Base-by-base conservation (phyloP, 345 rosid species). In the Anastatica hierochuntica region DNA sequence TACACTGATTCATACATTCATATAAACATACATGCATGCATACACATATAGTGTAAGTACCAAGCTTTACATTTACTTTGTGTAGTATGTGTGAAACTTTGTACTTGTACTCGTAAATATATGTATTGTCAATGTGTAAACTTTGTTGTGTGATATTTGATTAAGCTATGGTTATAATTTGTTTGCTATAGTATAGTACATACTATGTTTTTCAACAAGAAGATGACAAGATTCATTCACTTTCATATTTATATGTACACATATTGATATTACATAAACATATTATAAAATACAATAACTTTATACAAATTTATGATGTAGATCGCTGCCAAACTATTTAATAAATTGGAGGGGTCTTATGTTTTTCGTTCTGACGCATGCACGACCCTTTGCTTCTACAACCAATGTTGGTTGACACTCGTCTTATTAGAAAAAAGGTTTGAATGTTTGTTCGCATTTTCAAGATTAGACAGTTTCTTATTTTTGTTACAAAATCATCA, bases 141-240 rank as follows among this genome's bases (percentile, higher is more conserved):
- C n/a, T n/a, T 24, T 24, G 27, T 24, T 29, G 36, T 61, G 53
- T 44, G 47, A 13, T 20, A 16, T 26, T 43, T 27, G 21, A 62
- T 12, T 43, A 34, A 16, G 23, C 6, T 49, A 40, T 42, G 36
- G 6, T 24, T n/a, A n/a, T n/a, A n/a, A 2, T 43, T 50, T 26
- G 31, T 31, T 49, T 42, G 29, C 49, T 13, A 18, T 13, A 18
- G 27, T 39, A 38, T 49, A 12, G n/a, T n/a, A n/a, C n/a, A n/a
- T n/a, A n/a, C n/a, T n/a, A n/a, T n/a, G n/a, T n/a, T 11, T 18
- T 40, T 41, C 10, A 50, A 30, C 26, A 41, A 41, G 43, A 62
- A 62, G 29, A 52, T 43, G 66, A 43, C 44, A 24, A 13, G 26
- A 42, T 43, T 16, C 52, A 35, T 19, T 40, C 50, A 21, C 39